Evolutionary conservation across 2,329 filamentous ascomycete genomes (phyloP), one percentile per base, ranked within the genome.

Genomic region (Hypoxylon sp.): DNA sequence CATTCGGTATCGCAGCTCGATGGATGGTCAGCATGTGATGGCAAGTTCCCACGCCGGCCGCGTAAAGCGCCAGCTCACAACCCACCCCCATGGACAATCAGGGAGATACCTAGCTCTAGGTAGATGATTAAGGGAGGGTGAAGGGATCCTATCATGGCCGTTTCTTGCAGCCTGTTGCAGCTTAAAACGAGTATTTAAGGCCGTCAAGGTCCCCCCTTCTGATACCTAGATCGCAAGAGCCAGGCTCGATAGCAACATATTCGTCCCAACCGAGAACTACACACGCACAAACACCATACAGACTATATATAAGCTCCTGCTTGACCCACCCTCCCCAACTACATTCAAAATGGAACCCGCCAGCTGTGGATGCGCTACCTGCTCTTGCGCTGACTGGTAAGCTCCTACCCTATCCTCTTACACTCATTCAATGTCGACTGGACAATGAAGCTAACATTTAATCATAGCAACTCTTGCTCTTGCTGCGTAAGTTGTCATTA

Each of bases 311-410:
- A 64, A 66, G 45, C 63, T 54, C 24, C 36, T 56, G 64, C 61
- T 67, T 60, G 26, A 51, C 26, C 38, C 22, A 48, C 45, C 18
- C n/a, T 2, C 24, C 56, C 48, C 44, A 60, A 48, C 48, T 24
- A 62, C 36, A 33, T 61, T 67, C 68, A 65, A 56, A 65, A 72
- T 72, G 70, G 67, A 66, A 50, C 70, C 70, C 48, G 70, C 70
- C 38, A 67, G 30, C 59, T 73, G 71, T 66, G 71, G 71, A 62
- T 73, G 71, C 64, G 61, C 68, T 49, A 67, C 71, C 30, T 73
- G 71, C 70, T 65, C 71, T 68, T 73, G 71, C 67, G 57, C 55
- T 30, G 60, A 70, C 66, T 73, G 71, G 71, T 73, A 66, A 70
- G 71, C 50, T 48, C 16, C 3, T 18, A 16, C 20, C 20, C 12